A percentile compares a stretch with the other conserved stretches of the same genome.
phyloP scores from a whole-genome alignment of 139 green algal genomes.

The Tetraselmis chui region DNA sequence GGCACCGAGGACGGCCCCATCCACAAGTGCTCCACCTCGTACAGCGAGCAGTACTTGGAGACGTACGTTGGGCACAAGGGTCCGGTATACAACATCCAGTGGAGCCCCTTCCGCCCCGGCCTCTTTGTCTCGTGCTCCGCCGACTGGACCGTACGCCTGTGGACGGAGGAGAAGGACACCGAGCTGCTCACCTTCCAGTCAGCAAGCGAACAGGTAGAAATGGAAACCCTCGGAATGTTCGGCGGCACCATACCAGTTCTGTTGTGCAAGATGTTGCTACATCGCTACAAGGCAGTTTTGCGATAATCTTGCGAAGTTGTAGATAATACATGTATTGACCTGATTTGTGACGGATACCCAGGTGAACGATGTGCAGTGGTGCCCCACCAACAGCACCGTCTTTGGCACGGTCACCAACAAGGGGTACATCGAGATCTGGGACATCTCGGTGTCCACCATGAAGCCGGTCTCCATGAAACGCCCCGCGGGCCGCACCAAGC shows the following conservation, averaged over 20 bases:
- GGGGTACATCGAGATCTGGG: slow-evolving; percentile 71
- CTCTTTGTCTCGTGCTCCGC: slow-evolving; percentile 63
- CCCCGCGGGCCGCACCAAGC: not conserved
- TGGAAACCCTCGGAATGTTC: too few species aligned
- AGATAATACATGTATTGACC: too few species aligned
- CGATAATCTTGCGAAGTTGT: too few species aligned
- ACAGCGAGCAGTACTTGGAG: slow-evolving; percentile 76
- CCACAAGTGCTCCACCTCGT: slow-evolving; percentile 74
- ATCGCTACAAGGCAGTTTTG: too few species aligned
- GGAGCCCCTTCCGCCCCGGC: slow-evolving; percentile 60
- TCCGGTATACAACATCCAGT: slow-evolving; percentile 65
- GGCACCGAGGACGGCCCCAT: slow-evolving; percentile 81
- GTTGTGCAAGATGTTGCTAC: too few species aligned
- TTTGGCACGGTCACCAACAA: slow-evolving; percentile 66
- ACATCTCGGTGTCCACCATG: slow-evolving; percentile 62
- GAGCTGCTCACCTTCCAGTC: slow-evolving; percentile 63
- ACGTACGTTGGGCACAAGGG: slow-evolving; percentile 72
- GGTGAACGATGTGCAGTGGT: slow-evolving; percentile 69
- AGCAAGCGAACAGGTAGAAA: slow-evolving; percentile 43
- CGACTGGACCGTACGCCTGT: slow-evolving; percentile 79
- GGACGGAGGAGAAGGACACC: slow-evolving; percentile 47
- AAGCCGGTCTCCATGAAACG: slow-evolving; percentile 42
- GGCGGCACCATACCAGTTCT: too few species aligned
- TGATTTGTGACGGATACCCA: too few species aligned
- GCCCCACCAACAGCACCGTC: slow-evolving; percentile 64